Conservation (phyloP, 2,329 filamentous ascomycete species). For the Colletotrichum sp. region DNA sequence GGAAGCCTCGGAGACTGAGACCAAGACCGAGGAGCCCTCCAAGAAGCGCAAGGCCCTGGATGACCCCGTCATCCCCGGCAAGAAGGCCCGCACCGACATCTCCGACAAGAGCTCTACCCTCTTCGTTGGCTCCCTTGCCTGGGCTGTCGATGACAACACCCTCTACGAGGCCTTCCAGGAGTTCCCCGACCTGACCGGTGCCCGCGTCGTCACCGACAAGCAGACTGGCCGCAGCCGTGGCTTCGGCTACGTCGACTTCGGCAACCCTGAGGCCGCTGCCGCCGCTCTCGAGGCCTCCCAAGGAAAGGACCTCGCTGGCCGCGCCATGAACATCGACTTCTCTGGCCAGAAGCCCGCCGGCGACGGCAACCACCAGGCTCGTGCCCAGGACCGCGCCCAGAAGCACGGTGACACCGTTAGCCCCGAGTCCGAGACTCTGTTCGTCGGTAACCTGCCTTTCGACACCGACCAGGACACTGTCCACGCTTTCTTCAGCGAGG, state of each 20-base stretch:
- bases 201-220: constrained; percentile 84
- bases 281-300: constrained; percentile 79
- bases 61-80: constrained; percentile 50
- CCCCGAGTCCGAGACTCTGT: constrained; percentile 84
- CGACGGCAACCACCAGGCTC: constrained; percentile 55
- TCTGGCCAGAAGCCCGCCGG: constrained; percentile 69
- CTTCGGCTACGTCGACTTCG: constrained; percentile 93
- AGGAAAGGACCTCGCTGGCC: constrained; percentile 75
- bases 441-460: constrained; percentile 91
- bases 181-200: constrained; percentile 74
- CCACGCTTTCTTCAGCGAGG: constrained; percentile 74
- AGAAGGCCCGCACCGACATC: constrained; percentile 72
- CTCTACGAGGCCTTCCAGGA: constrained; percentile 82
- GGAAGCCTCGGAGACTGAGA: constrained; percentile 38
- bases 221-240: constrained; percentile 84
- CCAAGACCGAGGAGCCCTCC: constrained; percentile 54
- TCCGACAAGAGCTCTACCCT: constrained; percentile 67
- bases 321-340: constrained; percentile 80
- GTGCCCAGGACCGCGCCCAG: constrained; percentile 68
- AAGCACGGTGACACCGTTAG: constrained; percentile 81
- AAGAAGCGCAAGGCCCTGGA: constrained; percentile 74
- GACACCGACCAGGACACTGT: constrained; percentile 79
- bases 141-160: constrained; percentile 86
- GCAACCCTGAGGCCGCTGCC: constrained; percentile 68
- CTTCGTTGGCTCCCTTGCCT: constrained; percentile 90